Evolutionary conservation across 805 yeast genomes (phyloP), one percentile per base, ranked within the genome.

Genomic region (Candida succiphila): DNA sequence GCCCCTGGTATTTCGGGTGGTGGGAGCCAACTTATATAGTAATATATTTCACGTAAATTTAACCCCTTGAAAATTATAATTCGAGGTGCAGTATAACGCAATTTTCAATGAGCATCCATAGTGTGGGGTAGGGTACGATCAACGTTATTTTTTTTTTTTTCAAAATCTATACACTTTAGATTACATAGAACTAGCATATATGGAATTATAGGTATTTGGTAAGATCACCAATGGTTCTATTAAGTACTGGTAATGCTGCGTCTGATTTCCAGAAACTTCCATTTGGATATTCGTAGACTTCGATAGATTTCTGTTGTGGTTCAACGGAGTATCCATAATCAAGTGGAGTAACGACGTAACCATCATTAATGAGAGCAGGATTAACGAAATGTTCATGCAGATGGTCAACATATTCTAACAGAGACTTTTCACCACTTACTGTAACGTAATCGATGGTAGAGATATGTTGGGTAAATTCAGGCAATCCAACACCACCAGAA

Each of bases 181-280:
- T n/a, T n/a, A n/a, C n/a, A n/a, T n/a, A n/a, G n/a, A n/a, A n/a
- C n/a, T n/a, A n/a, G n/a, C n/a, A n/a, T n/a, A n/a, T n/a, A n/a
- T n/a, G n/a, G n/a, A n/a, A 17, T 31, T 31, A 25, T 16, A 31
- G 19, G 16, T 31, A 31, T n/a, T 17, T 13, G 7, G 29, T n/a
- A 12, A 31, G 13, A 17, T 31, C 34, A 17, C 34, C 34, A 17
- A 18, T 29, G 7, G 10, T 16, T 27, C 34, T 31, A n/a, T 31
- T 31, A 12, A 31, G 25, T 13, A 31, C 34, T 17, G 34, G 34
- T 4, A 25, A 15, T 5, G 34, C 34, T 27, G 17, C 31, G 14
- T 49, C 48, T 4, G 52, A 46, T 8, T 38, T 37, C 51, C 49
- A 48, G 35, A 42, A 45, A n/a, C 32, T 27, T 3, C 52, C 52